Evolutionary conservation across 805 yeast genomes (phyloP).

Genomic region (Wickerhamiella kazuoi): DNA sequence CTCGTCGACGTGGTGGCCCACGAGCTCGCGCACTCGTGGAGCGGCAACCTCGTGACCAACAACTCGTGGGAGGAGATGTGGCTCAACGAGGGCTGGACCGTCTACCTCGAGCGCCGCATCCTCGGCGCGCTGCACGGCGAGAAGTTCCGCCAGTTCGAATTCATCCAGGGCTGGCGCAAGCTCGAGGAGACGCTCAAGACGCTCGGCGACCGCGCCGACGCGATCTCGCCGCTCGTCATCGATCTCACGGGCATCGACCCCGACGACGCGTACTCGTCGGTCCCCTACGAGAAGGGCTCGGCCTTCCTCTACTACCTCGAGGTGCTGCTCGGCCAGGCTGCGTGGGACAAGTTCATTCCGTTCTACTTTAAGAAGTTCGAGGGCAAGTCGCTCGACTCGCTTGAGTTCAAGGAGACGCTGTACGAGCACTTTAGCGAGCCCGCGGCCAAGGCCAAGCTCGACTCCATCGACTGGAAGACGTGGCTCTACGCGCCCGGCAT

Average conservation of each 20-base stretch:
- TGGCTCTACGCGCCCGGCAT: slow-evolving; percentile 75
- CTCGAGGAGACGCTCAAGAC: slow-evolving; percentile 39
- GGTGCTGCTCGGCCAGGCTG: slow-evolving; percentile 36
- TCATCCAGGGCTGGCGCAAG: slow-evolving; percentile 80
- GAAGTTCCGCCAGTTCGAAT: slow-evolving; percentile 56
- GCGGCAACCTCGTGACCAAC: slow-evolving; percentile 80
- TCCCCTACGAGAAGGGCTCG: slow-evolving; percentile 85
- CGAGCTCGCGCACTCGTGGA: slow-evolving; percentile 86
- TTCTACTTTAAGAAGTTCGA: slow-evolving; percentile 55
- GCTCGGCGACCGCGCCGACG: slow-evolving; percentile 28
- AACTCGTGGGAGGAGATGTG: slow-evolving; percentile 88
- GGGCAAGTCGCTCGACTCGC: slow-evolving; percentile 59
- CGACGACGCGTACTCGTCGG: slow-evolving; percentile 73
- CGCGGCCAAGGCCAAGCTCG: slow-evolving; percentile 29
- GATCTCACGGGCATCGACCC: slow-evolving; percentile 55
- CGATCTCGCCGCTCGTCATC: slow-evolving; percentile 36
- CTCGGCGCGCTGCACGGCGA: slow-evolving; percentile 67
- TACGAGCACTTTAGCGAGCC: slow-evolving; percentile 37
- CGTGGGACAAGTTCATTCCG: slow-evolving; percentile 65
- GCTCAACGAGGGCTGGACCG: slow-evolving; percentile 95
- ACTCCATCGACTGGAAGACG: slow-evolving; percentile 63
- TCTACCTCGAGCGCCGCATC: slow-evolving; percentile 73
- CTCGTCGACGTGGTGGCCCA: slow-evolving; percentile 85
- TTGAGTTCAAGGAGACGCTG: slow-evolving; percentile 58
- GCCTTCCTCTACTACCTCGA: slow-evolving; percentile 64